Conservation (phyloP, 2,329 filamentous ascomycete genomes). For the Fusarium globosum region DNA sequence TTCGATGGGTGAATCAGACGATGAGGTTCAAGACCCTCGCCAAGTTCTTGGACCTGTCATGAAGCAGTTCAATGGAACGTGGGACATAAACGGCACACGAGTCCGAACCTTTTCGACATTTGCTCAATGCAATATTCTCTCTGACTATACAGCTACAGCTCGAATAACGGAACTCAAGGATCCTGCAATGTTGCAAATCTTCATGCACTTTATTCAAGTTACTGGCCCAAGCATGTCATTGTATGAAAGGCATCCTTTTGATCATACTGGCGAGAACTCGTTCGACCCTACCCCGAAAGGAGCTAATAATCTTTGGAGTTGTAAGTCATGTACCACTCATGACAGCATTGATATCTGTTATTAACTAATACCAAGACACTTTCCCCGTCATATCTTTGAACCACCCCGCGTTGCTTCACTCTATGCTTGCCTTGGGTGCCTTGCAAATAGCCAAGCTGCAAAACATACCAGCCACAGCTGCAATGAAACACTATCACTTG, state of each 20-base stretch:
- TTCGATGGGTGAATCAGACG: constrained; percentile 71
- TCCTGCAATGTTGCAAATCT: constrained; percentile 81
- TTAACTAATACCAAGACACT: constrained; percentile 65
- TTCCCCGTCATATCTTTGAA: constrained; percentile 86
- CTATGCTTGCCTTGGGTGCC: constrained; percentile 87
- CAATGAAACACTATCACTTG: constrained; percentile 91
- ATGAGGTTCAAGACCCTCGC: constrained; percentile 60
- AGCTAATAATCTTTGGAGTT: constrained; percentile 74
- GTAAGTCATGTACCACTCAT: constrained; percentile 53
- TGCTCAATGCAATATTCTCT: constrained; percentile 63
- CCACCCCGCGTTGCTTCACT: constrained; percentile 88
- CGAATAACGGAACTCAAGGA: constrained; percentile 81
- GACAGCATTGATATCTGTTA: neutral
- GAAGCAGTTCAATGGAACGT: constrained; percentile 51
- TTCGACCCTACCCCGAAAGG: constrained; percentile 70
- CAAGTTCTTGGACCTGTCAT: constrained; percentile 48
- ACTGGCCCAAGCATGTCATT: constrained; percentile 88
- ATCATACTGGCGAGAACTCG: constrained; percentile 69
- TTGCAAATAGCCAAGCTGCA: constrained; percentile 89
- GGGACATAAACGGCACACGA: constrained; percentile 52
- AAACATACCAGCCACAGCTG: constrained; percentile 77
- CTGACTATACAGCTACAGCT: constrained; percentile 74
- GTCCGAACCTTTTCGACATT: constrained; percentile 63
- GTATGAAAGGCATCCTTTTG: constrained; percentile 84
- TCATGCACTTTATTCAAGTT: constrained; percentile 91